Percentiles rank a stretch among this genome's conserved stretches.
These are phyloP conservation scores for Forsythia viridissima DNA, from an alignment of 257 asterid genomes.

Conservation along the genomic window DNA sequence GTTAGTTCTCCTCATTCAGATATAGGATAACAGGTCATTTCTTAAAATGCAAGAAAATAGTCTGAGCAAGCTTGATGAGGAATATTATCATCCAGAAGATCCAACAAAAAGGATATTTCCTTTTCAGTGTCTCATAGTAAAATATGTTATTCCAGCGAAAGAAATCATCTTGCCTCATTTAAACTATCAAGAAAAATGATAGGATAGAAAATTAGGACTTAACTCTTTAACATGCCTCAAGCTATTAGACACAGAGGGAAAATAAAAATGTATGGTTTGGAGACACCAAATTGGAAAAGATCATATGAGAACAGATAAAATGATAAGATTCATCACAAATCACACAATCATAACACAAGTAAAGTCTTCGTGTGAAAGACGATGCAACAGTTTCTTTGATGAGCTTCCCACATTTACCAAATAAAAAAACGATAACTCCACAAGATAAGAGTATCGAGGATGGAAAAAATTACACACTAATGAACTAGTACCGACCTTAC, in stretches of 20 bases:
- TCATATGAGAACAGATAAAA: background rate
- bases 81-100: background rate
- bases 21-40: background rate
- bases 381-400: background rate
- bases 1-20: background rate
- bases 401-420: background rate
- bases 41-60: background rate
- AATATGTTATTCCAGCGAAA: background rate
- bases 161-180: background rate
- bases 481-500: slow-evolving; percentile 39
- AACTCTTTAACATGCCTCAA: background rate
- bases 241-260: background rate
- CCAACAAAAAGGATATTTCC: background rate
- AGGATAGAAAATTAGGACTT: background rate
- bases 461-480: slow-evolving; percentile 1
- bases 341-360: background rate
- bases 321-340: background rate
- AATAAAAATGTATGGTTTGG: background rate
- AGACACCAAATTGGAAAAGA: background rate
- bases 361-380: background rate
- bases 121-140: background rate
- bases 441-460: background rate
- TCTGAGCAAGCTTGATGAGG: background rate
- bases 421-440: slow-evolving; percentile 1
- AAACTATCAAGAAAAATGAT: background rate